Evolutionary conservation across 192 early-diverging fungal species (phyloP), one percentile per base, ranked within the genome.

Genomic region (Backusella sp.): DNA sequence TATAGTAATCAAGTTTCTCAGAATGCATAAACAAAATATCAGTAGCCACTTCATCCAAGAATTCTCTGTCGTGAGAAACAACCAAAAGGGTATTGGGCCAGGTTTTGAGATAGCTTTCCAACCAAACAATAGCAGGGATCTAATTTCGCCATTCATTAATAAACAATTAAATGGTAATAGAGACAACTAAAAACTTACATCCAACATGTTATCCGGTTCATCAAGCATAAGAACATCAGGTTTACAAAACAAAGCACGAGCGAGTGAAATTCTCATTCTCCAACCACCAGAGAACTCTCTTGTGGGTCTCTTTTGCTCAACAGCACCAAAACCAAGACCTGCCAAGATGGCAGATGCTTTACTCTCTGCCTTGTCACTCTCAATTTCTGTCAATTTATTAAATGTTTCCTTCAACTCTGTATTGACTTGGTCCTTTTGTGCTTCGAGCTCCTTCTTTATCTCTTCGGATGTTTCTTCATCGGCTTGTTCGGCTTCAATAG

Each of bases 211-310:
- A 74, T 92, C 93, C 72, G 94, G 94, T 88, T 96, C 94, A 79
- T 99, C 98, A 44, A 99, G 91, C 71, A 96, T 85, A 73, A 96
- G 86, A 78, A 95, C 77, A 84, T 95, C 94, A 32, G 98, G 98
- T 69, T 92, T 94, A 80, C 96, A 95, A 87, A 99, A 99, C 79
- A 99, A 90, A 3, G 98, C 97, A 72, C 95, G 91, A 6, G 97
- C 97, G 70, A 99, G 89, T 4, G 97, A 94, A 62, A 99, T 90
- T 77, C 98, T 90, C 98, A 99, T 99, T 76, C 97, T 91, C 98
- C 98, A 99, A 81, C 98, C 98, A 84, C 98, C 98, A 72, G 96
- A 98, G 73, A 99, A 93, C 79, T 95, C 94, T 84, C 90, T 94
- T 52, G 98, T 99, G 42, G 94, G 92, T 75, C 90, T 84, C 72